Evolutionary conservation across 345 rosid genomes (phyloP).

Genomic region (Syzygium oleosum): DNA sequence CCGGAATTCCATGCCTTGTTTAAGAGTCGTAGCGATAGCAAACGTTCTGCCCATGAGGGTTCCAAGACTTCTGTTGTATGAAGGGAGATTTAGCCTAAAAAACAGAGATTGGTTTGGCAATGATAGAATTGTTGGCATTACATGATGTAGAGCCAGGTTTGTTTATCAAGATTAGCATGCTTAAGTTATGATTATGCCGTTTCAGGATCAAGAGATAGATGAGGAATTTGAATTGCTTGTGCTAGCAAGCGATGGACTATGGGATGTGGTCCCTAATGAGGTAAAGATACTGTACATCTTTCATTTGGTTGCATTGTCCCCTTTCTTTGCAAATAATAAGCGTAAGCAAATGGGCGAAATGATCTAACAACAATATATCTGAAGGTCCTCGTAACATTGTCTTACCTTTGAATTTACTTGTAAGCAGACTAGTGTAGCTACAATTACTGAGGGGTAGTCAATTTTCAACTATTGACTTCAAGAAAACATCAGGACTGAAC

Average conservation of each 20-base stretch:
- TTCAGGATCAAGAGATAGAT: conserved; percentile 71
- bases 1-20: not conserved
- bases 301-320: not conserved
- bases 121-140: not conserved
- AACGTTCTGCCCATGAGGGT: not conserved
- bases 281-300: conserved; percentile 19
- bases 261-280: conserved; percentile 98
- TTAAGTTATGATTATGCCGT: not conserved
- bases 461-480: not conserved
- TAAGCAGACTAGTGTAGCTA: not conserved
- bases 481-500: not conserved
- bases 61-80: not conserved
- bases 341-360: not conserved
- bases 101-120: not conserved
- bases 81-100: not conserved
- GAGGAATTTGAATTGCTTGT: conserved; percentile 76
- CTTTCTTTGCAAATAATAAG: not conserved
- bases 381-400: not conserved
- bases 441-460: not conserved
- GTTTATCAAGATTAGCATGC: not conserved
- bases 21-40: not conserved
- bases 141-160: not conserved
- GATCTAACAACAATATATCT: not conserved
- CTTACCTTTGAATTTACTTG: not conserved
- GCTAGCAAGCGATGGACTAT: conserved; percentile 93